Evolutionary conservation across 176 grass and related monocot species (phyloP), one percentile per base, ranked within the genome.

Genomic region (Avena eriantha): DNA sequence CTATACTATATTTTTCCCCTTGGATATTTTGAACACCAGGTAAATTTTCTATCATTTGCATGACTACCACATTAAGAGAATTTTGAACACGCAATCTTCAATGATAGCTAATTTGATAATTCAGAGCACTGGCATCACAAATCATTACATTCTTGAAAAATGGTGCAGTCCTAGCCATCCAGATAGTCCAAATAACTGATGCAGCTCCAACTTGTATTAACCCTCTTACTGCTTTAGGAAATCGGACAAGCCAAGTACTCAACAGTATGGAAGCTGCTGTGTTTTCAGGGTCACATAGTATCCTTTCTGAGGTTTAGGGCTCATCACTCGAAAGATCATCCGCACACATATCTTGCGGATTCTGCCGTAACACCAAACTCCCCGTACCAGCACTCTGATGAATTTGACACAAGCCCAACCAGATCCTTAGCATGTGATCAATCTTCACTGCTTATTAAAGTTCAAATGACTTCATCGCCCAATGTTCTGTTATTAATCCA

Each of bases 381-480:
- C 4, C 8, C 39, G 10, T n/a, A 72, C 69, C 36, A 22, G 39
- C 19, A 45, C 69, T 22, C 69, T 72, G 45, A 39, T 70, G 69
- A 72, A 72, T 72, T 10, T 72, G 36, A 43, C 39, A 72, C 69
- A 46, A 72, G 36, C 69, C 69, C 4, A 72, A 22, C 10, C 10
- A 10, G 45, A 39, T 45, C 35, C 39, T 45, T 45, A 41, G 69
- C 41, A 46, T 0, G 21, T 2, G 69, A 72, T 39, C 8, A 4
- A 72, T 21, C 69, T 46, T 46, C 69, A 24, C 41, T 73, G 69
- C 69, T 73, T 73, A 46, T 73, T 73, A 65, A 65, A 29, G 29
- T 10, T 31, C 61, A 65, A 15, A 13, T 65, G 10, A 73, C 41
- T 47, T 73, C 21, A 45, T 46, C 11, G 39, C 39, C 46, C 72